Conservation (phyloP, 345 rosid genomes). For the Eucalyptus globulus region DNA sequence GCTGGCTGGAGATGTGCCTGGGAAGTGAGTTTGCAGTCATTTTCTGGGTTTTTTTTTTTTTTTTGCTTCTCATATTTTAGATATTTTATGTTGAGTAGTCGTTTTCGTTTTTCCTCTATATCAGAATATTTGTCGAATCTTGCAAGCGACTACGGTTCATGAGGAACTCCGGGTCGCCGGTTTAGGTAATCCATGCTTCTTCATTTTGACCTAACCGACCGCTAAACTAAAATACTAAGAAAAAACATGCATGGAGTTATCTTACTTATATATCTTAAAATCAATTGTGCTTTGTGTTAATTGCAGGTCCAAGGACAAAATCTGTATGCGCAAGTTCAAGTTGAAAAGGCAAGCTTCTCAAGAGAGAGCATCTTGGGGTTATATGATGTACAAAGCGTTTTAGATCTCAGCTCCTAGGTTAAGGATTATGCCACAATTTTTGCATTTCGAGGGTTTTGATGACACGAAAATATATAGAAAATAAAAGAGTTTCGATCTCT, state of each 20-base stretch:
- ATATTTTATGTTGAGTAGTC: neutral
- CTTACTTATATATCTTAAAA: no score
- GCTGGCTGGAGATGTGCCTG: slow-evolving; percentile 77
- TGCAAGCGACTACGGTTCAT: slow-evolving; percentile 58
- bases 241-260: neutral
- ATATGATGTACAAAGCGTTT: slow-evolving; percentile 14
- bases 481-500: neutral
- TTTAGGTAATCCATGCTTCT: slow-evolving; percentile 5
- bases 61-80: neutral
- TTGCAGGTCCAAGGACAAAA: slow-evolving; percentile 20
- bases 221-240: neutral
- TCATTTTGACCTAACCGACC: neutral
- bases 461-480: neutral
- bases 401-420: neutral
- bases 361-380: neutral
- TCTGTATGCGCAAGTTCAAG: slow-evolving; percentile 14
- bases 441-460: neutral
- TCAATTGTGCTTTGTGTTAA: neutral
- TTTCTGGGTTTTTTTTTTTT: neutral
- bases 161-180: slow-evolving; percentile 39
- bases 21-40: slow-evolving; percentile 43
- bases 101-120: neutral
- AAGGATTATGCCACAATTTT: neutral
- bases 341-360: neutral
- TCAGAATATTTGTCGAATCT: slow-evolving; percentile 51